Evolutionary conservation across 83 land plant genomes (phyloP).

Genomic region (Thuja plicata): DNA sequence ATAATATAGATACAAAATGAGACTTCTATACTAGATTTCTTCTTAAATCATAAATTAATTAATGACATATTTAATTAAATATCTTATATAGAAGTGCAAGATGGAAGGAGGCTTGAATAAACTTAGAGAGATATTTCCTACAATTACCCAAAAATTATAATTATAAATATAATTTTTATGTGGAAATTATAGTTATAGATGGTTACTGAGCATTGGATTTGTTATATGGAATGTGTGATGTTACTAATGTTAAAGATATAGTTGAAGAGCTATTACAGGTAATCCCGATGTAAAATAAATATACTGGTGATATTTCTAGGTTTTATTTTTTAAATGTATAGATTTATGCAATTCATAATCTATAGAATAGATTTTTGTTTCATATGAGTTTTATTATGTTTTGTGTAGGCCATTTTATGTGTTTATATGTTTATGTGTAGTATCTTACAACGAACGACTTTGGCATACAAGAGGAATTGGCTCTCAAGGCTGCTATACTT

Average conservation of each 20-base stretch:
- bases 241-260: constrained; percentile 97
- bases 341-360: neutral
- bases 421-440: constrained; percentile 26
- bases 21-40: no score
- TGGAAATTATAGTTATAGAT: no score
- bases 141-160: no score
- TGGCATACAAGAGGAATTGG: constrained; percentile 97
- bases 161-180: no score
- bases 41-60: no score
- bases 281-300: neutral
- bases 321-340: neutral
- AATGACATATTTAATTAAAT: no score
- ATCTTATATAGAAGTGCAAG: no score
- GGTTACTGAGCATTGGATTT: constrained; percentile 98
- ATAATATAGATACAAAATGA: no score
- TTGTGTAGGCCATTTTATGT: neutral
- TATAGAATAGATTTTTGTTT: neutral
- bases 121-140: no score
- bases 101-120: no score
- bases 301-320: neutral
- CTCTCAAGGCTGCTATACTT: constrained; percentile 97
- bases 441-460: constrained; percentile 96
- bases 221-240: constrained; percentile 99
- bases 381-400: neutral
- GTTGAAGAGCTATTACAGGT: constrained; percentile 99